Percentiles rank a stretch among this genome's conserved stretches.
These are phyloP conservation scores for Castanospermum australe DNA, from an alignment of 306 rosid species.

Conservation along the genomic window DNA sequence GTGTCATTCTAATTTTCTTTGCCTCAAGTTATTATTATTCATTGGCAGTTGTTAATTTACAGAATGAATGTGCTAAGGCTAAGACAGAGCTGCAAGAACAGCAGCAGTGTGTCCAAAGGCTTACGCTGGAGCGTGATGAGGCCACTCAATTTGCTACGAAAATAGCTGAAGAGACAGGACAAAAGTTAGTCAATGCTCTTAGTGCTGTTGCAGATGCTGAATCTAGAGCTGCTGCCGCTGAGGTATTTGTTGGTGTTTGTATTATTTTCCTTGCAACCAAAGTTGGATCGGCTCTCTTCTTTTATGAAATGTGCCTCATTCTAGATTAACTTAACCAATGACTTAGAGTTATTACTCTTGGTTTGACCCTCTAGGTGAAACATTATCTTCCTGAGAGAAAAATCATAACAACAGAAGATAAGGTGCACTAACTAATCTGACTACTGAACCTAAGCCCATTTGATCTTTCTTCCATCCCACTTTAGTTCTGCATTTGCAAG, in stretches of 20 bases:
- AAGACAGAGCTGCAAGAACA: neutral
- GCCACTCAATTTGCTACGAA: neutral
- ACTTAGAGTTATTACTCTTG: neutral
- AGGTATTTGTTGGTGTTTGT: neutral
- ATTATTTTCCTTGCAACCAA: too few species aligned
- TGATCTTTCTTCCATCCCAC: too few species aligned
- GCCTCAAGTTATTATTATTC: neutral
- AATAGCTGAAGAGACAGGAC: neutral
- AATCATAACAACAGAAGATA: too few species aligned
- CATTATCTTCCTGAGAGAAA: too few species aligned
- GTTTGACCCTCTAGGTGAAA: neutral
- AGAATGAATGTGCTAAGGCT: neutral
- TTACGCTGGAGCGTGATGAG: neutral
- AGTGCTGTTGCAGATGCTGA: neutral
- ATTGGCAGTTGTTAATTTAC: neutral
- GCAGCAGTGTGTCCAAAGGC: neutral
- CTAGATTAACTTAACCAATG: neutral
- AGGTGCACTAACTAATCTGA: too few species aligned
- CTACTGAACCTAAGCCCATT: too few species aligned
- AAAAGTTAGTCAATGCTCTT: neutral
- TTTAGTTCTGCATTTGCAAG: too few species aligned
- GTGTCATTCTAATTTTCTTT: neutral
- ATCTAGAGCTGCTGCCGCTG: neutral
- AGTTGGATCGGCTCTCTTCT: neutral
- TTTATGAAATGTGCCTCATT: neutral